Base-by-base conservation (phyloP, 2,329 filamentous ascomycete species). In the Colletotrichum sp. region DNA sequence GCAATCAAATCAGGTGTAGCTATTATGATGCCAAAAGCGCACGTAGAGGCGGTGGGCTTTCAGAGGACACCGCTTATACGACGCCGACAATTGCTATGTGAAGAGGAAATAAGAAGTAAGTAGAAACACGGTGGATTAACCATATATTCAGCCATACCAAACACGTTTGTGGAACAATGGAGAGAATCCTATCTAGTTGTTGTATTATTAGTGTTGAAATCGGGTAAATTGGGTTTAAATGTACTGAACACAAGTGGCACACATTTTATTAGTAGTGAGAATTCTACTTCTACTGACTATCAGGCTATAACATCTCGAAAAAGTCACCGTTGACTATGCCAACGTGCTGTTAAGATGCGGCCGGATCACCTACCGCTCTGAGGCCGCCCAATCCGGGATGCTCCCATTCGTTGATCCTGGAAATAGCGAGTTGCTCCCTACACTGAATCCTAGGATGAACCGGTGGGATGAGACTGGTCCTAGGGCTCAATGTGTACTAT, bases 111-210 rank as follows among this genome's bases (percentile, higher is more conserved):
- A 9, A 44, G 8, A 44, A 44, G 39, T 10, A 44, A 44, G 0
- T n/a, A 44, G 18, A 2, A 44, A 44, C 1, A n/a, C 5, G 18
- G 9, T n/a, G 39, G 16, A 10, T 44, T 44, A 6, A 6, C 1
- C 18, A n/a, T n/a, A 10, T 10, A n/a, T n/a, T 49, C 18, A n/a
- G 39, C 18, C 18, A 3, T n/a, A 1, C 18, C 3, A 49, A n/a
- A 4, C 3, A 49, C 9, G 18, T 12, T n/a, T 10, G 9, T 49
- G 18, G 18, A n/a, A n/a, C 1, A 7, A 12, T n/a, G 3, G 18
- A n/a, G 18, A 6, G 9, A 5, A 12, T 49, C 18, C 9, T n/a
- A 2, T n/a, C 0, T 12, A 0, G 18, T 49, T 6, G 5, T n/a
- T 2, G 18, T 49, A 0, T 10, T 49, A n/a, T n/a, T n/a, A n/a